Percentiles rank a stretch among this genome's conserved stretches.
These are phyloP conservation scores for Phytophthora melonis DNA, from an alignment of 352 stramenopile genomes.

Conservation along the genomic window DNA sequence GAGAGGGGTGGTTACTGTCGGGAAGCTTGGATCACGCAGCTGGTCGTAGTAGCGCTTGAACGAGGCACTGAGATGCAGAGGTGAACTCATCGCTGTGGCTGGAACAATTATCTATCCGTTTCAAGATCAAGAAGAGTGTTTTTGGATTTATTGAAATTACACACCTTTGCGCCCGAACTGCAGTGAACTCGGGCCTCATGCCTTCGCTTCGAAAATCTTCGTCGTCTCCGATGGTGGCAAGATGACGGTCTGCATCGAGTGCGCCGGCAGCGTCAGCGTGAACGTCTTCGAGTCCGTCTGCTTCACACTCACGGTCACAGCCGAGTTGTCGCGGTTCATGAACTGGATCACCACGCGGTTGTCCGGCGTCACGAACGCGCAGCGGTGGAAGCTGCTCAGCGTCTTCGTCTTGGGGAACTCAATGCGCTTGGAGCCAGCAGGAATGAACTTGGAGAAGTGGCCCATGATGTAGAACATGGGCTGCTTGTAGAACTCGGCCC, in stretches of 20 bases:
- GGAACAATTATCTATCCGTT: not conserved
- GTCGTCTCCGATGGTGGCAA: conserved; percentile 21
- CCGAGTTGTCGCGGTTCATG: conserved; percentile 47
- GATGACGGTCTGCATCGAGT: conserved; percentile 37
- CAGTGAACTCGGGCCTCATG: not conserved
- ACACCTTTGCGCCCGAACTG: too few relatives aligned
- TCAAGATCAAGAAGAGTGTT: not conserved
- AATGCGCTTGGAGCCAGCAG: conserved; percentile 53
- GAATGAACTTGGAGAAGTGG: conserved; percentile 78
- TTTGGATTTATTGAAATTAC: not conserved
- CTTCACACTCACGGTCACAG: conserved; percentile 46
- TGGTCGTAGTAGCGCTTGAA: conserved; percentile 48
- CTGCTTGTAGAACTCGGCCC: conserved; percentile 82
- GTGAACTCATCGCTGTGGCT: conserved; percentile 8
- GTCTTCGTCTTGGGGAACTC: conserved; percentile 41
- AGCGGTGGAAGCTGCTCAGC: not conserved
- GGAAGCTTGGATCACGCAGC: conserved; percentile 27
- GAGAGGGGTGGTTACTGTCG: conserved; percentile 36
- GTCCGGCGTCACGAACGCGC: conserved; percentile 36
- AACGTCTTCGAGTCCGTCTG: conserved; percentile 33
- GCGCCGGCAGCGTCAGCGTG: conserved; percentile 16
- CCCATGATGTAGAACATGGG: conserved; percentile 85
- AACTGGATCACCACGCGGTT: conserved; percentile 54
- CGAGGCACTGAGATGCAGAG: conserved; percentile 35
- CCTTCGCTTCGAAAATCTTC: conserved; percentile 18